Conservation (phyloP, 2,329 filamentous ascomycete genomes). For the Fusarium stilboides region DNA sequence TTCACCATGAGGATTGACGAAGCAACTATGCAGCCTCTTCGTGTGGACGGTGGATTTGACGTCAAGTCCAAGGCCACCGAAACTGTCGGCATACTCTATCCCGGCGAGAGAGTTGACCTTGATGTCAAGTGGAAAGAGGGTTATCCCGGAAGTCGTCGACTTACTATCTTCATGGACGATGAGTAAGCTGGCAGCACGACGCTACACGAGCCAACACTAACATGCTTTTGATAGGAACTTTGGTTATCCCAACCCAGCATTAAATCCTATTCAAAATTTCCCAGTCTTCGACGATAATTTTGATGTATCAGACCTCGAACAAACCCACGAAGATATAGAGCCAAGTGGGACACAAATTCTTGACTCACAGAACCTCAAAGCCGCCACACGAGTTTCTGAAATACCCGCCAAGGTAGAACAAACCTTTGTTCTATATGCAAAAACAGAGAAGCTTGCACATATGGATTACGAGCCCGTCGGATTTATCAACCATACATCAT, state of each 20-base stretch:
- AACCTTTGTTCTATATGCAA: constrained; percentile 4
- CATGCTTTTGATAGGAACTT: background rate
- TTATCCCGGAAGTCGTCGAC: accelerated
- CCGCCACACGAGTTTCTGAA: background rate
- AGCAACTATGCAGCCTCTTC: background rate
- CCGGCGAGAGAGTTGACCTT: constrained; percentile 11
- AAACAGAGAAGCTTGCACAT: constrained; percentile 12
- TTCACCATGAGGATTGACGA: background rate
- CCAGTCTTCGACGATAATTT: accelerated
- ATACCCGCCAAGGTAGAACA: constrained; percentile 3
- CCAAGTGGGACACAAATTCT: accelerated
- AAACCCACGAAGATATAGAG: accelerated
- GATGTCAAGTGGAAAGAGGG: background rate
- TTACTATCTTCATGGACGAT: background rate
- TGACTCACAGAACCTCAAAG: background rate
- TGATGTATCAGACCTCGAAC: accelerated
- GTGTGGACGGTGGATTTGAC: background rate
- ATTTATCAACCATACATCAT: constrained; percentile 23
- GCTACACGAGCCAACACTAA: accelerated
- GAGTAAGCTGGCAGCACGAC: background rate
- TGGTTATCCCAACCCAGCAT: constrained; percentile 5
- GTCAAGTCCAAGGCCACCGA: accelerated
- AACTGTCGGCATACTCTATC: background rate
- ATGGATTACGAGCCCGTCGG: constrained; percentile 21
- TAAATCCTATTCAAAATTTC: background rate